These are phyloP conservation scores for Heterobasidion occidentale DNA, from an alignment of 1,284 basidiomycete genomes.

Conservation along the genomic window DNA sequence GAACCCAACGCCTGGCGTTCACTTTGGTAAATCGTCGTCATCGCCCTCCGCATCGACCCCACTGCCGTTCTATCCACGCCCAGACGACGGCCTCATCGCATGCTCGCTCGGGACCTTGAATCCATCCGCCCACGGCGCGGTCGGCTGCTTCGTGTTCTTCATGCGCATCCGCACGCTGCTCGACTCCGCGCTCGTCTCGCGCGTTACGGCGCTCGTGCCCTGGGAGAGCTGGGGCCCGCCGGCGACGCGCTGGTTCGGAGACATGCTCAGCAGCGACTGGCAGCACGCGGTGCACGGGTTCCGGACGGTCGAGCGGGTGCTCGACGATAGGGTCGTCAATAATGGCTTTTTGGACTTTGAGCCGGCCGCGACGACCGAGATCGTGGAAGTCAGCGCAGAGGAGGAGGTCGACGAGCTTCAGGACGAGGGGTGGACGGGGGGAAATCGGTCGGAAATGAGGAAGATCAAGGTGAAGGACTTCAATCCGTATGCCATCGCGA, in stretches of 20 bases:
- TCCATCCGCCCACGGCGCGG: conserved; percentile 7
- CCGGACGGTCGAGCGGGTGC: conserved; percentile 31
- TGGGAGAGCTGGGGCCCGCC: conserved; percentile 44
- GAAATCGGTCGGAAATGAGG: neutral
- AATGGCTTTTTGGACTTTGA: neutral
- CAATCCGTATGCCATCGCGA: conserved; percentile 32
- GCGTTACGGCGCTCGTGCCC: conserved; percentile 15
- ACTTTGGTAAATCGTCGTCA: neutral
- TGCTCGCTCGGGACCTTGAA: conserved; percentile 36
- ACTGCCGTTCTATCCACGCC: conserved; percentile 32
- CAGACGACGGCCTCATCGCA: conserved; percentile 38
- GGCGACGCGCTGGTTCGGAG: conserved; percentile 43
- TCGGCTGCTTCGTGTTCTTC: conserved; percentile 41
- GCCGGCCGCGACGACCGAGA: neutral
- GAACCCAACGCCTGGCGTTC: conserved; percentile 3
- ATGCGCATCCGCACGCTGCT: conserved; percentile 35
- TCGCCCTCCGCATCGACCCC: neutral
- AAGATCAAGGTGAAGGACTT: conserved; percentile 31
- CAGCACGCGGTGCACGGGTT: conserved; percentile 44
- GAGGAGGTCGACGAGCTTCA: neutral
- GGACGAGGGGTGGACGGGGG: neutral
- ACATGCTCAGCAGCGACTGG: conserved; percentile 36
- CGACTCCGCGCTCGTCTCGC: conserved; percentile 10
- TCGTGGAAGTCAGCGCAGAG: neutral
- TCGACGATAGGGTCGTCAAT: conserved; percentile 1